phyloP scores from a whole-genome alignment of 2,329 filamentous ascomycete species.

The Ascochyta pisi region DNA sequence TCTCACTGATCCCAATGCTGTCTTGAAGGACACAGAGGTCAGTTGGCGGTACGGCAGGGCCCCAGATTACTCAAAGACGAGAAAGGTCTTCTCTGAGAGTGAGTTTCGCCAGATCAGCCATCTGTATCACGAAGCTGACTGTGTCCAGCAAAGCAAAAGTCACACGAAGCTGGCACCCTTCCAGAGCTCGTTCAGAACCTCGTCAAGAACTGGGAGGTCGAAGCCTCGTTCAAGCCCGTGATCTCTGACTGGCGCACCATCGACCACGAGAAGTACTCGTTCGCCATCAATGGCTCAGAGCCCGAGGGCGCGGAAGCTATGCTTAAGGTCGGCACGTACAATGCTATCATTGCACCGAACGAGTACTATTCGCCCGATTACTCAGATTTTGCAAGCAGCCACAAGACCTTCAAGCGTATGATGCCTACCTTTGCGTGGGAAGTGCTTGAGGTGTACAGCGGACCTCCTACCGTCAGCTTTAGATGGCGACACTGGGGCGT shows the following conservation, averaged over 20 bases:
- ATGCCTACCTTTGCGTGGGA: conserved; percentile 77
- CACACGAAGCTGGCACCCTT: conserved; percentile 63
- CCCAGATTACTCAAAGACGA: conserved; percentile 70
- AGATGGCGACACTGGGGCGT: conserved; percentile 73
- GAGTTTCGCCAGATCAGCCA: conserved; percentile 32
- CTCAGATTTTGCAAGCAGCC: conserved; percentile 67
- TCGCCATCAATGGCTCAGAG: conserved; percentile 68
- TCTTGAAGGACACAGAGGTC: conserved; percentile 60
- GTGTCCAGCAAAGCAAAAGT: conserved; percentile 61
- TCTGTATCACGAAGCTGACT: conserved; percentile 2
- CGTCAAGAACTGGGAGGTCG: conserved; percentile 77
- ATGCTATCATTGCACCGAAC: conserved; percentile 69
- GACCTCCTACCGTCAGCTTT: conserved; percentile 67
- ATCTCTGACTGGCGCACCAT: conserved; percentile 71
- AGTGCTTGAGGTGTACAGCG: conserved; percentile 71
- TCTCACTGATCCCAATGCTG: conserved; percentile 64
- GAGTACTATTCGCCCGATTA: conserved; percentile 69
- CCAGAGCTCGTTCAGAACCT: conserved; percentile 70
- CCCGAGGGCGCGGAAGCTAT: conserved; percentile 67
- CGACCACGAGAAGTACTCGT: conserved; percentile 65
- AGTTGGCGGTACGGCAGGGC: conserved; percentile 67
- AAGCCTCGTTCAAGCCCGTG: conserved; percentile 70
- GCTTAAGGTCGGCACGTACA: conserved; percentile 73
- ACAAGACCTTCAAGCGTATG: conserved; percentile 76
- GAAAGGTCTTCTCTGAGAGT: conserved; percentile 66